phyloP scores from a whole-genome alignment of 1,284 basidiomycete genomes.

The Trichosporon sp. region DNA sequence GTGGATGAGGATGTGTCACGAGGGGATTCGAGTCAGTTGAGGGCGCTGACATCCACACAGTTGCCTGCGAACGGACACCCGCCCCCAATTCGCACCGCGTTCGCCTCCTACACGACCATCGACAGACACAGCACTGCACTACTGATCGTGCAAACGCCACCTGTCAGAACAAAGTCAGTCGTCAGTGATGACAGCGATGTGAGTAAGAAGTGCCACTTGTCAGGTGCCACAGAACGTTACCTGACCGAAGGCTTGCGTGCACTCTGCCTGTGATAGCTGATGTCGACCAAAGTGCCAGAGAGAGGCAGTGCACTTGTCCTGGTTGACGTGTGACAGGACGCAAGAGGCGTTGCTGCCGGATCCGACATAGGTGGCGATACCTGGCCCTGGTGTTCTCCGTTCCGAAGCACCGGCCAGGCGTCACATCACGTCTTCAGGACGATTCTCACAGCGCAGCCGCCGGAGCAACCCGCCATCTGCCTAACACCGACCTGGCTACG shows the following conservation, averaged over 20 bases:
- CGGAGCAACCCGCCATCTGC: not conserved
- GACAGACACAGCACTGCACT: too few relatives aligned
- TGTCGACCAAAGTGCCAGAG: not conserved
- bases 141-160: not conserved
- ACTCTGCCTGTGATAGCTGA: not conserved
- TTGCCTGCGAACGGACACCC: not conserved
- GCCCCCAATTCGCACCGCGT: not conserved
- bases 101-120: not conserved
- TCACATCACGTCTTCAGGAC: not conserved
- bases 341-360: not conserved
- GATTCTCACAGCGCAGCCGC: not conserved
- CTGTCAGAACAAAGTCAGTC: not conserved
- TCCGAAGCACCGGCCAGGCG: not conserved
- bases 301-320: not conserved
- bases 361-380: not conserved
- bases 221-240: not conserved
- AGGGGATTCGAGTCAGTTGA: not conserved
- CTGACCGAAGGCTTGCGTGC: not conserved
- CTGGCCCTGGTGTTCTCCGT: not conserved
- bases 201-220: not conserved
- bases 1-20: too few relatives aligned
- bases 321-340: not conserved
- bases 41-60: not conserved
- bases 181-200: not conserved
- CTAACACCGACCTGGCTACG: not conserved